These are phyloP conservation scores for Polygonum maritimum DNA, from an alignment of 148 eudicot species.

Conservation along the genomic window DNA sequence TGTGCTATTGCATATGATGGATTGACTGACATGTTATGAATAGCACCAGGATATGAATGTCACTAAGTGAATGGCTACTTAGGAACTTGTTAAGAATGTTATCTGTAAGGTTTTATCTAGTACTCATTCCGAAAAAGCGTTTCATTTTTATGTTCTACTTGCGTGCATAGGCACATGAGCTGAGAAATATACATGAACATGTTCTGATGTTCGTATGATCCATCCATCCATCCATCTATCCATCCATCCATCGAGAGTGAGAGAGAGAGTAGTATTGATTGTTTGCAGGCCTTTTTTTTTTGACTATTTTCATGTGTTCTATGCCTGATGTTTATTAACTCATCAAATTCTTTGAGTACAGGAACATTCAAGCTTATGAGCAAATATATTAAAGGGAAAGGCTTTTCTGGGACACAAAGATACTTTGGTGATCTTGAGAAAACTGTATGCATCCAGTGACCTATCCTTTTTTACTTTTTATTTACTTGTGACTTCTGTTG, in stretches of 20 bases:
- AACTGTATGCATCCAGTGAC: slow-evolving; percentile 48
- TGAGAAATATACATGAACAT: not conserved
- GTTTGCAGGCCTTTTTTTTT: not conserved
- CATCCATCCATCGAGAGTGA: not conserved
- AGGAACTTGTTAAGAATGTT: not conserved
- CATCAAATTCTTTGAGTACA: slow-evolving; percentile 20
- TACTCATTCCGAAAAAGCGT: not conserved
- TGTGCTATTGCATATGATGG: not conserved
- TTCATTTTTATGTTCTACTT: not conserved
- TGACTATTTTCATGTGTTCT: not conserved
- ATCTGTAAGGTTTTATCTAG: not conserved
- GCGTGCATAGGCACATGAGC: not conserved
- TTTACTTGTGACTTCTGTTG: not conserved
- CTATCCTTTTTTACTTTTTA: not conserved
- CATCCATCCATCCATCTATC: not conserved
- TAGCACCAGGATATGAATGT: not conserved
- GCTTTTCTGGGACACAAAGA: slow-evolving; percentile 84
- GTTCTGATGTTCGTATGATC: not conserved
- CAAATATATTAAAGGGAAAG: slow-evolving; percentile 67
- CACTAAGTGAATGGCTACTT: not conserved
- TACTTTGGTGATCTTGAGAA: slow-evolving; percentile 94
- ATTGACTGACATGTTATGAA: not conserved
- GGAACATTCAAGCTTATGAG: slow-evolving; percentile 93
- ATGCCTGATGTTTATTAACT: slow-evolving; percentile 11
- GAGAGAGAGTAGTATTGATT: not conserved